phyloP scores from a whole-genome alignment of 2,329 filamentous ascomycete genomes.

The Neoarthrinium moseri region DNA sequence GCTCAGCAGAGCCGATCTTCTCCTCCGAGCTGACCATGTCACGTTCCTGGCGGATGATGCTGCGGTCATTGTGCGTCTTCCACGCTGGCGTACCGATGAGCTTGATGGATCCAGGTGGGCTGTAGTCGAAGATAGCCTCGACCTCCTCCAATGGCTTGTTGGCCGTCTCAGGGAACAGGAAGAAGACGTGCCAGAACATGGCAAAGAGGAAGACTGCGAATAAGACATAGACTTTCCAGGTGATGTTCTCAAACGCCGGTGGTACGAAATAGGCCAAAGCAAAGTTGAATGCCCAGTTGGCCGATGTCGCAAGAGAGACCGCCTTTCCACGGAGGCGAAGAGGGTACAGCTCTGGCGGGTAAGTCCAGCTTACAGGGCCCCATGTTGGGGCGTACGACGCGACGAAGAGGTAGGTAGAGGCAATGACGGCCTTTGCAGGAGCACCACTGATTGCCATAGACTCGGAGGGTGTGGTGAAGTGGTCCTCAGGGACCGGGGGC shows the following conservation, averaged over 20 bases:
- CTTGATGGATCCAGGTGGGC: slow-evolving; percentile 31
- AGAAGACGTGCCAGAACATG: slow-evolving; percentile 51
- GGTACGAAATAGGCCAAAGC: slow-evolving; percentile 48
- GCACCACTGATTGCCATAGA: slow-evolving; percentile 46
- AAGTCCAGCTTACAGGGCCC: slow-evolving; percentile 44
- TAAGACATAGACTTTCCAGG: slow-evolving; percentile 51
- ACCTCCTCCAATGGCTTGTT: slow-evolving; percentile 56
- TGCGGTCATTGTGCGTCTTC: slow-evolving; percentile 38
- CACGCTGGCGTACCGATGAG: slow-evolving; percentile 40
- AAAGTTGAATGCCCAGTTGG: slow-evolving; percentile 51
- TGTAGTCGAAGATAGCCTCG: slow-evolving; percentile 45
- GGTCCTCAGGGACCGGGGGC: slow-evolving; percentile 24
- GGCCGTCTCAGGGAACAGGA: slow-evolving; percentile 56
- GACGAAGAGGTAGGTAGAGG: slow-evolving; percentile 65
- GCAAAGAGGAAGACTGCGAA: slow-evolving; percentile 51
- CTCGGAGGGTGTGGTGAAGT: slow-evolving; percentile 39
- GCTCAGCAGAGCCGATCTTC: slow-evolving; percentile 25
- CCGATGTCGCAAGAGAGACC: slow-evolving; percentile 50
- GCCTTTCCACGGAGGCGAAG: slow-evolving; percentile 50
- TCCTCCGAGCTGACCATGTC: slow-evolving; percentile 32
- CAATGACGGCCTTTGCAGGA: slow-evolving; percentile 58
- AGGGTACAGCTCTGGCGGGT: slow-evolving; percentile 46
- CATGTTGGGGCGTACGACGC: slow-evolving; percentile 46
- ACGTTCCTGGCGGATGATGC: slow-evolving; percentile 30
- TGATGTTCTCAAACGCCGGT: slow-evolving; percentile 41